Evolutionary conservation across 345 rosid species (phyloP).

Genomic region (Anacardium occidentale): DNA sequence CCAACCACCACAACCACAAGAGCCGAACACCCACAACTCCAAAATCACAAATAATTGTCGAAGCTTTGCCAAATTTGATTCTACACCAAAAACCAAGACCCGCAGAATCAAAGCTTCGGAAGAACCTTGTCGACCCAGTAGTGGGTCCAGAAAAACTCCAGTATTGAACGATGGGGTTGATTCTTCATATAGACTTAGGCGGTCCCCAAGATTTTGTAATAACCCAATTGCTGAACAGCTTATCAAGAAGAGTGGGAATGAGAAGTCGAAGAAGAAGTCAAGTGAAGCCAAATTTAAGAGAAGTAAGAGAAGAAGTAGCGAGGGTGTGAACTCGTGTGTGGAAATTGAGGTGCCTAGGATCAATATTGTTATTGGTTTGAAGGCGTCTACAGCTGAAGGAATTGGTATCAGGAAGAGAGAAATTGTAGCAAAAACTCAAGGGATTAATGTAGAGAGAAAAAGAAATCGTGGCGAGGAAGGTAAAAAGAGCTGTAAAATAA

Average conservation of each 20-base stretch:
- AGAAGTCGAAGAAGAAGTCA: neutral
- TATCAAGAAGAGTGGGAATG: neutral
- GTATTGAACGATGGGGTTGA: slow-evolving; percentile 21
- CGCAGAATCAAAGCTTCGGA: neutral
- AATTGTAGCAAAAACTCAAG: slow-evolving; percentile 21
- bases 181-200: slow-evolving; percentile 22
- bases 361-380: slow-evolving; percentile 17
- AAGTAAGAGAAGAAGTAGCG: slow-evolving; percentile 18
- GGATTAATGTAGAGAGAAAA: slow-evolving; percentile 23
- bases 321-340: slow-evolving; percentile 16
- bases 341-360: slow-evolving; percentile 15
- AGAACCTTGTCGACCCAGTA: slow-evolving; percentile 12
- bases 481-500: slow-evolving; percentile 1
- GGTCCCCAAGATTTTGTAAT: slow-evolving; percentile 32
- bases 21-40: slow-evolving; percentile 7
- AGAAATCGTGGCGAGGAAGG: slow-evolving; percentile 19
- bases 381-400: neutral
- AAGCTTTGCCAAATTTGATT: slow-evolving; percentile 6
- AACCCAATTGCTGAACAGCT: slow-evolving; percentile 12
- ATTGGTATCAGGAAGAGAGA: slow-evolving; percentile 10
- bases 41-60: slow-evolving; percentile 11
- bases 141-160: slow-evolving; percentile 23
- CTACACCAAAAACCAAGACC: slow-evolving; percentile 21
- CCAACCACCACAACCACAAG: slow-evolving; percentile 9
- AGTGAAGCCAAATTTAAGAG: neutral